Base-by-base conservation (phyloP, 495 filamentous ascomycete genomes). In the Penicillium dipodomyicola region DNA sequence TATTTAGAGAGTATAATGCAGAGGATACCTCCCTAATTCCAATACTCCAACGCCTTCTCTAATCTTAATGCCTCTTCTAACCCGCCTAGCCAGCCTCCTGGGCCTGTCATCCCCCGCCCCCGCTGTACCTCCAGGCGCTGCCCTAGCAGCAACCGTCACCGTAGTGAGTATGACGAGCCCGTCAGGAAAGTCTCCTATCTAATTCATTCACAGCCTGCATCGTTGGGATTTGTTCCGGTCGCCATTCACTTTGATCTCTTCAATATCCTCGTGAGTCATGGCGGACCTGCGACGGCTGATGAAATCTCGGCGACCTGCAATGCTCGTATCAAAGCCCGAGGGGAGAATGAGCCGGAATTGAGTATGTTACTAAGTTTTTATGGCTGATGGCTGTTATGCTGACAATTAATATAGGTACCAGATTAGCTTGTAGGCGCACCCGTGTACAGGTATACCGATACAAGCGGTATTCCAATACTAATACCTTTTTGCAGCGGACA, bases 151-250 rank as follows among this genome's bases (percentile, higher is more conserved):
- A 15, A 67, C 65, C 4, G 61, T 72, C 4, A 70, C 69, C 8
- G 52, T 51, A 39, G 71, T 73, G 32, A 61, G 69, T 62, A 11
- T 44, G 43, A 46, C 20, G 5, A 30, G 22, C 30, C 32, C 19
- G 1, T 37, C 32, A 9, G 32, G 1, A n/a, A 10, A 46, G 20
- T 46, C 14, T 22, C 6, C n/a, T 27, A 27, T 50, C 41, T 39
- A 48, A 49, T 27, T 40, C 25, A 19, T 14, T 22, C 17, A n/a
- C 49, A 72, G 69, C 55, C 69, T 6, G 69, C 70, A 17, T 62
- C 70, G 0, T 48, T 74, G 27, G 69, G 73, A 0, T 74, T 76
- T 46, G 63, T 75, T 1, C 73, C 73, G 1, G 72, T 75, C 11
- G 69, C 73, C 0, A 55, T 72, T 29, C 65, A 72, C 48, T 74